Percentiles rank a stretch among this genome's conserved stretches.
These are phyloP conservation scores for Saitozyma sp. DNA, from an alignment of 768 basidiomycete genomes.

Conservation along the genomic window DNA sequence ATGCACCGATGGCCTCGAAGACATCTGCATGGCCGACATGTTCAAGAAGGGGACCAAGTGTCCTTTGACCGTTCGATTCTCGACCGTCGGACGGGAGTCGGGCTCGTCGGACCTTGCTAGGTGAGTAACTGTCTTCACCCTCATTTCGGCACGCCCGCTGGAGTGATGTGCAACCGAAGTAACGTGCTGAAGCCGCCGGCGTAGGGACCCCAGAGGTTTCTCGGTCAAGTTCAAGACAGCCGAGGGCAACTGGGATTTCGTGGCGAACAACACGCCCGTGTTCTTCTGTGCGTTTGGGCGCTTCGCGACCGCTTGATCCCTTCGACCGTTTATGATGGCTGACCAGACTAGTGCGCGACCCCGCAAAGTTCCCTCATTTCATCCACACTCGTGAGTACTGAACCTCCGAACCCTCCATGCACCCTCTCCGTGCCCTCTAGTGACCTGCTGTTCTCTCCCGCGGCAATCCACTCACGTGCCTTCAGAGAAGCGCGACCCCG, in stretches of 20 bases:
- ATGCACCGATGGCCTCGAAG: conserved; percentile 53
- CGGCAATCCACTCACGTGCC: no score
- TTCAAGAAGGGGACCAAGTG: conserved; percentile 53
- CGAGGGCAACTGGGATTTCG: conserved; percentile 56
- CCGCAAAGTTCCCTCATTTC: conserved; percentile 56
- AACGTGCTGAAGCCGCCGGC: background rate
- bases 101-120: conserved; percentile 55
- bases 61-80: conserved; percentile 50
- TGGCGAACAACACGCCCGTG: conserved; percentile 46
- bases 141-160: no score
- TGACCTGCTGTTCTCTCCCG: no score
- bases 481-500: conserved; percentile 64
- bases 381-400: conserved; percentile 53
- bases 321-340: no score
- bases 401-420: no score
- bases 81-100: conserved; percentile 57
- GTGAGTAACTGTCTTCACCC: conserved; percentile 13
- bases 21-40: conserved; percentile 54
- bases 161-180: background rate
- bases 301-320: no score
- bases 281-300: conserved; percentile 23
- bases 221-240: conserved; percentile 56
- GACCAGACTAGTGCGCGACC: conserved; percentile 40
- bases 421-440: no score
- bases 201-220: conserved; percentile 55